phyloP scores from a whole-genome alignment of 371 early-diverging fungal species.

The Blakeslea trispora region DNA sequence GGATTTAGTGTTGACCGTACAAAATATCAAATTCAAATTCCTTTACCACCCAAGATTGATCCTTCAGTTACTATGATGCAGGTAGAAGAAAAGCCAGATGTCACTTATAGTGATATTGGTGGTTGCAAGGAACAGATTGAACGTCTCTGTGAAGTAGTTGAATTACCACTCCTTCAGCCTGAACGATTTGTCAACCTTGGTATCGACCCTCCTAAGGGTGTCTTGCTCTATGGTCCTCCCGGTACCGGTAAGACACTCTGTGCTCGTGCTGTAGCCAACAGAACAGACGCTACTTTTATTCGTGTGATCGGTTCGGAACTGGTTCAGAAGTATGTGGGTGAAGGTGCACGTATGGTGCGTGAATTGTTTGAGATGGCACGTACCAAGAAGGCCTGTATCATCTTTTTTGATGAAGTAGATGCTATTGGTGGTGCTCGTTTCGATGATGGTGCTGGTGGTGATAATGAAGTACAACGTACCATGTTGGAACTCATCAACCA shows the following conservation, averaged over 20 bases:
- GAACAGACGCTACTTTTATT: conserved; percentile 99
- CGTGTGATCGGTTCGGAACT: conserved; percentile 99
- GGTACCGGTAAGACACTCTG: conserved; percentile 99
- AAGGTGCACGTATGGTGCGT: conserved; percentile 99
- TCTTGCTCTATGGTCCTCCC: conserved; percentile 98
- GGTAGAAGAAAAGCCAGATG: conserved; percentile 99
- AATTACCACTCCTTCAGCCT: conserved; percentile 99
- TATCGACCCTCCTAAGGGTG: conserved; percentile 99
- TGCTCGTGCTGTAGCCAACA: conserved; percentile 99
- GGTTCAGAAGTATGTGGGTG: conserved; percentile 99
- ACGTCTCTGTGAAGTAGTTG: conserved; percentile 99
- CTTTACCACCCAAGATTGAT: conserved; percentile 95
- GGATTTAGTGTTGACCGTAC: conserved; percentile 91
- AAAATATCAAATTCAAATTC: conserved; percentile 97
- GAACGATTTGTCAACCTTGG: conserved; percentile 99
- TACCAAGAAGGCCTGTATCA: conserved; percentile 79
- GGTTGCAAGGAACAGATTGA: conserved; percentile 99
- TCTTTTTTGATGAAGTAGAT: conserved; percentile 99
- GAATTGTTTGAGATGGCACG: conserved; percentile 99
- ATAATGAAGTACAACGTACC: conserved; percentile 97
- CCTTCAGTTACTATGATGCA: conserved; percentile 99
- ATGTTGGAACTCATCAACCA: conserved; percentile 99
- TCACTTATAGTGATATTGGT: conserved; percentile 99
- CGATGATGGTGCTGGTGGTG: conserved; percentile 87
- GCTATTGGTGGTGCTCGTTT: conserved; percentile 97